These are phyloP conservation scores for Pestalotiopsis sp. DNA, from an alignment of 2,329 filamentous ascomycete species.

Conservation along the genomic window DNA sequence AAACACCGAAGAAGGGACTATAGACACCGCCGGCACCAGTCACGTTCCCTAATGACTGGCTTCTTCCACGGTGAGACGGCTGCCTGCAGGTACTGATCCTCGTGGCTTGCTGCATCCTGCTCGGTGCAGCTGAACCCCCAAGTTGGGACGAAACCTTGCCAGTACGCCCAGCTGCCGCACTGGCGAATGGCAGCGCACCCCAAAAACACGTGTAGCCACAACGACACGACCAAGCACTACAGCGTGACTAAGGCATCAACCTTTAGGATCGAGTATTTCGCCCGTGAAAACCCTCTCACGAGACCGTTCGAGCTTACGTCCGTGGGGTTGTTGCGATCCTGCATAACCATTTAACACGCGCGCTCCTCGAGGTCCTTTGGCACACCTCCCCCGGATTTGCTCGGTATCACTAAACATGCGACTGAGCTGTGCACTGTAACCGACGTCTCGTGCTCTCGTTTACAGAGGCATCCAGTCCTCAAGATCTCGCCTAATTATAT, in stretches of 20 bases:
- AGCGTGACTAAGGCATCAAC: not conserved
- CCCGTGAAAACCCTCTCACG: not conserved
- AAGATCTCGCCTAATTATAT: not conserved
- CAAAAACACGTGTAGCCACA: constrained; percentile 6
- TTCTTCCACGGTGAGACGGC: not conserved
- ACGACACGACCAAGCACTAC: not conserved
- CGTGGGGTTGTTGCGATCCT: not conserved
- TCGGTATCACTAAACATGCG: not conserved
- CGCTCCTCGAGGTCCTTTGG: not conserved
- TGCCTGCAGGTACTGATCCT: constrained; percentile 1
- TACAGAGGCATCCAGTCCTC: not conserved
- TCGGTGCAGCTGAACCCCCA: not conserved
- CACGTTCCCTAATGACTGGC: constrained; percentile 11
- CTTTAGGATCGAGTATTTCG: not conserved
- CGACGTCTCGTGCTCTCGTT: not conserved
- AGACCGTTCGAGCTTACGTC: not conserved
- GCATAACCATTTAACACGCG: not conserved
- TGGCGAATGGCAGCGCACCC: not conserved
- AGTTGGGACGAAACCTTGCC: not conserved
- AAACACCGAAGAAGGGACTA: not conserved
- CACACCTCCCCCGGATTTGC: not conserved
- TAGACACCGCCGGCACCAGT: not conserved
- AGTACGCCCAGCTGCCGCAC: not conserved
- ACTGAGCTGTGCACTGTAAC: not conserved
- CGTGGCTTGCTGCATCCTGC: not conserved